Evolutionary conservation across 768 basidiomycete species (phyloP).

Genomic region (Auriscalpium microsporum): DNA sequence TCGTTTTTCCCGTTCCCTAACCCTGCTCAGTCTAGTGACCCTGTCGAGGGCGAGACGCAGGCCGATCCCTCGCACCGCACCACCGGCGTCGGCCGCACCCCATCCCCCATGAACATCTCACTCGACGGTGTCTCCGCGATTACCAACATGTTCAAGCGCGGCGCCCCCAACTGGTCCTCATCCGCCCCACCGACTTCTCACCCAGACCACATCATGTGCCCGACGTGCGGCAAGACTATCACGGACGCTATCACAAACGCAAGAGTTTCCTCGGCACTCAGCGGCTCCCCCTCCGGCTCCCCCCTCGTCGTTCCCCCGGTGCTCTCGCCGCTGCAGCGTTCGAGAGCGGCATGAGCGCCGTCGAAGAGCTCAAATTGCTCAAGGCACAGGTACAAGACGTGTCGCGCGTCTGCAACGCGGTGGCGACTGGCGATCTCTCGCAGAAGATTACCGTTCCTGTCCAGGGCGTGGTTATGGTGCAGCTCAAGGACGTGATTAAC

Average conservation of each 20-base stretch:
- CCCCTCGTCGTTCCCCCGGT: slow-evolving; percentile 28
- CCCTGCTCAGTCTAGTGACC: background rate
- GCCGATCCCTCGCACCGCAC: background rate
- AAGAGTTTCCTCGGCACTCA: slow-evolving; percentile 3
- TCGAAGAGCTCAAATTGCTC: slow-evolving; percentile 64
- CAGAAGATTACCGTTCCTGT: slow-evolving; percentile 45
- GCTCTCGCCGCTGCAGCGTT: slow-evolving; percentile 42
- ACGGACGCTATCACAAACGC: slow-evolving; percentile 4
- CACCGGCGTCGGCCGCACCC: slow-evolving; percentile 2
- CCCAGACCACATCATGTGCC: slow-evolving; percentile 8
- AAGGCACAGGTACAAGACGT: slow-evolving; percentile 72
- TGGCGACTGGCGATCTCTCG: slow-evolving; percentile 39
- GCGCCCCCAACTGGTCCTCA: background rate
- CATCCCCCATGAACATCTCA: slow-evolving; percentile 14
- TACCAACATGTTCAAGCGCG: slow-evolving; percentile 1
- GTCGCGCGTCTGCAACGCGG: slow-evolving; percentile 43
- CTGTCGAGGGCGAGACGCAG: slow-evolving; percentile 8
- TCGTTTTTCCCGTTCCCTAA: slow-evolving; percentile 7
- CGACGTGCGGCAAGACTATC: slow-evolving; percentile 10
- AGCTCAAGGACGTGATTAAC: slow-evolving; percentile 41
- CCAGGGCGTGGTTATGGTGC: slow-evolving; percentile 41
- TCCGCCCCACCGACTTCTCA: slow-evolving; percentile 16
- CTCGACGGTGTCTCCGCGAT: slow-evolving; percentile 6
- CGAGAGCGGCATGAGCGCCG: slow-evolving; percentile 50
- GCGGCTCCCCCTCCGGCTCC: background rate